Evolutionary conservation across 768 basidiomycete genomes (phyloP), one percentile per base, ranked within the genome.

Genomic region (Trametes maxima): DNA sequence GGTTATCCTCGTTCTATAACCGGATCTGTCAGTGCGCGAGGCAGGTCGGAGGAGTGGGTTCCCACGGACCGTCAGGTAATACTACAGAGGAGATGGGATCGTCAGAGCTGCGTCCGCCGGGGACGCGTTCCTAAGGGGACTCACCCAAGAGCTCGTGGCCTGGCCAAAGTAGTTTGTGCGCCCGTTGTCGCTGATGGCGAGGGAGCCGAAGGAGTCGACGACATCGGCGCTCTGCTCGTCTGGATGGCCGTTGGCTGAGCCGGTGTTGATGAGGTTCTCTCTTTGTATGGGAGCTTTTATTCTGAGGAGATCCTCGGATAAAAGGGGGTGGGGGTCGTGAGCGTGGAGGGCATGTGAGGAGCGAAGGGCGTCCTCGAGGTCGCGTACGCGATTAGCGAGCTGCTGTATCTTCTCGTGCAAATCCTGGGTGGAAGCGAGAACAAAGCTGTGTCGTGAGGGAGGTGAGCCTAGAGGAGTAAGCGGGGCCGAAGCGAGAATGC

Each of bases 401-500:
- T 90, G 85, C 19, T 83, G 77, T 55, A 92, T 92, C 73, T 92
- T 92, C 73, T 92, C 89, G 68, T 92, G 90, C 1, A 92, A 78
- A 65, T 92, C 90, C 72, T 88, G 87, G 0, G 89, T 91, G 0
- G 88, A 89, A 0, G 89, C 90, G 28, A 92, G 82, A 0, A 92
- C 89, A 67, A 92, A 92, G 21, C 89, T 89, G 64, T 40, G 69
- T 59, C 54, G 67, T n/a, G 17, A 22, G 64, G 42, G 62, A 56
- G 17, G 49, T 59, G 52, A 65, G 46, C 24, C 25, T 19, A 47
- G 39, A 36, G 19, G 48, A 52, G 28, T 8, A 8, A 33, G 28
- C 8, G 28, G 28, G 28, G 28, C 8, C 4, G 28, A 33, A 8
- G 28, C 28, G 28, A 33, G 28, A 33, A 33, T 33, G 28, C 28